These are phyloP conservation scores for Ganoderma sinense DNA, from an alignment of 1,284 basidiomycete species.

Conservation along the genomic window DNA sequence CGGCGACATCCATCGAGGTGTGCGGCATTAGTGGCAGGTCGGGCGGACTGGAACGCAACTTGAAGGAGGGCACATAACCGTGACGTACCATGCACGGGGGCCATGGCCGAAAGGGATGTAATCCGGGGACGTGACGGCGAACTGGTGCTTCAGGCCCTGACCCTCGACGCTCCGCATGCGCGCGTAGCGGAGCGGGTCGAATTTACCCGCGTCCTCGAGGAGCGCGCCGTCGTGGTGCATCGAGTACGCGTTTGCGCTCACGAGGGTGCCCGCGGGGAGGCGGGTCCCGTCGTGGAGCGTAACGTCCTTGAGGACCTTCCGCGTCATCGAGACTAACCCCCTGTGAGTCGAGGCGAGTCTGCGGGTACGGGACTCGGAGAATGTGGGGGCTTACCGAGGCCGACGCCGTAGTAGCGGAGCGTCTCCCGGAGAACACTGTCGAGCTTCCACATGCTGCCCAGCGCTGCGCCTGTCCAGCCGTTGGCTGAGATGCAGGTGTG, in stretches of 20 bases:
- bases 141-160: constrained; percentile 33
- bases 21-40: too few relatives aligned
- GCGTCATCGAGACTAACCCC: constrained; percentile 40
- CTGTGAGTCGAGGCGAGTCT: too few relatives aligned
- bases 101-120: constrained; percentile 39
- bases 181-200: constrained; percentile 54
- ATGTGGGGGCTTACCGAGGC: constrained; percentile 18
- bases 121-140: constrained; percentile 33
- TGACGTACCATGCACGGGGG: background rate
- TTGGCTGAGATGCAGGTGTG: constrained; percentile 20
- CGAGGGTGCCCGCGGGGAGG: constrained; percentile 44
- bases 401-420: constrained; percentile 45
- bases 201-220: constrained; percentile 33
- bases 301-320: constrained; percentile 46
- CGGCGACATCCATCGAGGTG: too few relatives aligned
- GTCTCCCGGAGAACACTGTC: constrained; percentile 62
- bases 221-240: constrained; percentile 23
- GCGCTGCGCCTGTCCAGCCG: constrained; percentile 53
- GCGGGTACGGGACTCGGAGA: too few relatives aligned
- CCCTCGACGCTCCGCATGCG: constrained; percentile 39
- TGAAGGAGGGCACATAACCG: too few relatives aligned
- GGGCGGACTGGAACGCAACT: too few relatives aligned
- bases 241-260: constrained; percentile 4
- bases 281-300: constrained; percentile 51
- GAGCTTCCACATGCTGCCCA: constrained; percentile 54